phyloP scores from a whole-genome alignment of 768 basidiomycete genomes.

The Mrakia frigida region DNA sequence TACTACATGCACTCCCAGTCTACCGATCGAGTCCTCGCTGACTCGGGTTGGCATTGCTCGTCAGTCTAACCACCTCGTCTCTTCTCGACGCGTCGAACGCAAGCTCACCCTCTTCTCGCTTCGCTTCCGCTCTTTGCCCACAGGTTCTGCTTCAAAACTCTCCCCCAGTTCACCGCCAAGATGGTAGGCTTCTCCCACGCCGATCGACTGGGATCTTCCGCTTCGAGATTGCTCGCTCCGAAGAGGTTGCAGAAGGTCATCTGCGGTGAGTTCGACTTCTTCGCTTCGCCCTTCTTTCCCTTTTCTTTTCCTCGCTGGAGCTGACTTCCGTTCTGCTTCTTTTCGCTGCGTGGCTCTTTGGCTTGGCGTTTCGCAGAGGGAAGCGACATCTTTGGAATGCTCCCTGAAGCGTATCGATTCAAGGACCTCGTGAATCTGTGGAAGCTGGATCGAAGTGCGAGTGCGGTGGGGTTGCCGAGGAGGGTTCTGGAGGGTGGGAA shows the following conservation, averaged over 20 bases:
- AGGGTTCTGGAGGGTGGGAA: constrained; percentile 11
- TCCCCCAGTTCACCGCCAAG: constrained; percentile 57
- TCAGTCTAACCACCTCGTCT: constrained; percentile 1
- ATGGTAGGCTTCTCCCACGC: constrained; percentile 61
- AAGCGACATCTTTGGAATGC: constrained; percentile 59
- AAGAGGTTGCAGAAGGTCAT: constrained; percentile 56
- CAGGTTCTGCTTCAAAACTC: constrained; percentile 57
- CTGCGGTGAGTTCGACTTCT: constrained; percentile 45
- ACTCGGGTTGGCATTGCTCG: constrained; percentile 63
- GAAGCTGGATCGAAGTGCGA: constrained; percentile 1
- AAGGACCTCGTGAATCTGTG: constrained; percentile 17
- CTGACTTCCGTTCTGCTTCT: background rate
- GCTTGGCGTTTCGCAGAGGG: background rate
- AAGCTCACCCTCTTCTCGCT: background rate
- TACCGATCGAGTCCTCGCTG: constrained; percentile 52
- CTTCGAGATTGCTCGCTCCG: constrained; percentile 51
- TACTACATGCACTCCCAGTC: constrained; percentile 54
- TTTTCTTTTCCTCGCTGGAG: background rate
- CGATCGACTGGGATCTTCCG: constrained; percentile 53
- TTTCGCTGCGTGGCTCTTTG: too few species aligned
- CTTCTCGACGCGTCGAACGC: constrained; percentile 34
- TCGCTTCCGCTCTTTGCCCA: background rate
- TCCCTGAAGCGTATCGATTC: constrained; percentile 50
- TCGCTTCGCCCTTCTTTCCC: background rate
- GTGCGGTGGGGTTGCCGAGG: constrained; percentile 24